Conservation (phyloP, 2,329 filamentous ascomycete species). For the Apiospora koreana region DNA sequence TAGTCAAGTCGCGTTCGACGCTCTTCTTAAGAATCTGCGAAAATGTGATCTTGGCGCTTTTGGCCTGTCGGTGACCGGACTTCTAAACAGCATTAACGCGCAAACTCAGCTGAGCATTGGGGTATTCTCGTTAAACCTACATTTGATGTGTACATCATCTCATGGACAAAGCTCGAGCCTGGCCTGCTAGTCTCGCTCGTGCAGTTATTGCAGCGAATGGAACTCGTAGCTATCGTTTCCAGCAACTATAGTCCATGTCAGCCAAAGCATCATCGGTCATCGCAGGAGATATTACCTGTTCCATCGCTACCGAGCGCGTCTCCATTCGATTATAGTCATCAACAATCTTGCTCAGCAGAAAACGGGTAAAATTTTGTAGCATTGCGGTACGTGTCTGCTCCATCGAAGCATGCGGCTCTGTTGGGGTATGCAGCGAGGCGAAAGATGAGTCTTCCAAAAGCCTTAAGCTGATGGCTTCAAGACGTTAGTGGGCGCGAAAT, state of each 20-base stretch:
- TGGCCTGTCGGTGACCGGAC: conserved; percentile 44
- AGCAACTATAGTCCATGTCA: conserved; percentile 47
- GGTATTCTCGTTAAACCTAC: background rate
- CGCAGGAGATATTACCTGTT: conserved; percentile 56
- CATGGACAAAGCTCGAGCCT: conserved; percentile 79
- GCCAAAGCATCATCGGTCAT: conserved; percentile 16
- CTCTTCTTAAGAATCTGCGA: conserved; percentile 91
- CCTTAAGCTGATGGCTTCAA: conserved; percentile 67
- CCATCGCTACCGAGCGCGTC: conserved; percentile 64
- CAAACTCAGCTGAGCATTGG: background rate
- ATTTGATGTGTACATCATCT: conserved; percentile 70
- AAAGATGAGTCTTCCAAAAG: conserved; percentile 83
- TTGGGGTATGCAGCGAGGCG: conserved; percentile 71
- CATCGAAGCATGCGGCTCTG: too few species aligned
- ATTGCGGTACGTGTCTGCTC: conserved; percentile 63
- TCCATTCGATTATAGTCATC: conserved; percentile 73
- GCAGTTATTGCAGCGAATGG: conserved; percentile 84
- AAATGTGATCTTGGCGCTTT: conserved; percentile 67
- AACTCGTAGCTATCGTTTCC: conserved; percentile 69
- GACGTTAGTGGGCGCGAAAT: conserved; percentile 21
- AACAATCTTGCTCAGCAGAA: conserved; percentile 79
- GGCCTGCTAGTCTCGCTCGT: conserved; percentile 81
- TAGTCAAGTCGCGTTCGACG: conserved; percentile 85
- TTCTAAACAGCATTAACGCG: conserved; percentile 40
- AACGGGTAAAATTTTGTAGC: conserved; percentile 83